These are phyloP conservation scores for Magnusiomyces ingens DNA, from an alignment of 1,139 yeast species.

Conservation along the genomic window DNA sequence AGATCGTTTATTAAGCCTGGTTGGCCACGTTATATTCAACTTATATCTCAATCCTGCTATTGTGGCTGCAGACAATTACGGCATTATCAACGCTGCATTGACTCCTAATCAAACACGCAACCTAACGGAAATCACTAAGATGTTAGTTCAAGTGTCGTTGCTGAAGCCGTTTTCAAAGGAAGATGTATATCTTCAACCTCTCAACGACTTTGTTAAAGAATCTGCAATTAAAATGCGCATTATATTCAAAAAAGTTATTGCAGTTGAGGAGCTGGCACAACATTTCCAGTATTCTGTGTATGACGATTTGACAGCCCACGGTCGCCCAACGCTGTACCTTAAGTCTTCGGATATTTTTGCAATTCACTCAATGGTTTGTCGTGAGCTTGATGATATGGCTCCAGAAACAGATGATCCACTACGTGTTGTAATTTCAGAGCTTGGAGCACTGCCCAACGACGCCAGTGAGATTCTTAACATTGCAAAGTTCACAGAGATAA, in stretches of 20 bases:
- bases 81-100: constrained; percentile 37
- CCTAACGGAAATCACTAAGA: constrained; percentile 51
- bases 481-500: constrained; percentile 36
- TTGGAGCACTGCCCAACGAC: constrained; percentile 40
- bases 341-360: constrained; percentile 59
- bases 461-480: constrained; percentile 40
- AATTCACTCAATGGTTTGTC: constrained; percentile 51
- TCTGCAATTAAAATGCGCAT: constrained; percentile 43
- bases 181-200: constrained; percentile 69
- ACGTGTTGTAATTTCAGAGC: constrained; percentile 38
- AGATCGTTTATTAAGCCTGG: constrained; percentile 51
- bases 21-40: constrained; percentile 61
- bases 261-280: constrained; percentile 51
- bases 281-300: constrained; percentile 58
- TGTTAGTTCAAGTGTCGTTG: constrained; percentile 57
- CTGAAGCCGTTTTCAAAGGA: constrained; percentile 57
- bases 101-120: constrained; percentile 43
- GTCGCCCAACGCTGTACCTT: constrained; percentile 58
- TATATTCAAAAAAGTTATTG: constrained; percentile 44
- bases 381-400: constrained; percentile 45
- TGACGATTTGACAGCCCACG: constrained; percentile 64
- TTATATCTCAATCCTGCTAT: constrained; percentile 62
- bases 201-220: constrained; percentile 60
- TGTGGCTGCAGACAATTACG: constrained; percentile 62
- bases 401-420: constrained; percentile 50